Evolutionary conservation across 2,329 filamentous ascomycete species (phyloP).

Genomic region (Xylaria sp.): DNA sequence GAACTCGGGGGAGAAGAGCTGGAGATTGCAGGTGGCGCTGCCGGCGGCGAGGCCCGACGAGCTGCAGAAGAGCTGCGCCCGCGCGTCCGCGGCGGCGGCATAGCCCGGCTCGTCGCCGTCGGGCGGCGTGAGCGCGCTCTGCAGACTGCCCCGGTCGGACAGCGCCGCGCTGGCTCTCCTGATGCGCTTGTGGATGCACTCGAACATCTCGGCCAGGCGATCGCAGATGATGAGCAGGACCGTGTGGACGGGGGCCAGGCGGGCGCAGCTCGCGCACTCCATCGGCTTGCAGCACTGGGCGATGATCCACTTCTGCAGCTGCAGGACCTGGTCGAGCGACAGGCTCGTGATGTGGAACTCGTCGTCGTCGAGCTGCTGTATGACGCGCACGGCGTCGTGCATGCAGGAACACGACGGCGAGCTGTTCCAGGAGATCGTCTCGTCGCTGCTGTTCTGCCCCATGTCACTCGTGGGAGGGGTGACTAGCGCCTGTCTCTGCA

Average conservation of each 20-base stretch:
- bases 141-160: not conserved
- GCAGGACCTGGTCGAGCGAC: conserved; percentile 34
- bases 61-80: conserved; percentile 33
- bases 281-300: conserved; percentile 34
- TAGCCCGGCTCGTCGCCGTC: conserved; percentile 24
- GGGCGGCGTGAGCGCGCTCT: not conserved
- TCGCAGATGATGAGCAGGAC: conserved; percentile 37
- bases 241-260: conserved; percentile 18
- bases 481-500: not conserved
- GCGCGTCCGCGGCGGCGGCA: conserved; percentile 37
- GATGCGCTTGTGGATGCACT: conserved; percentile 30
- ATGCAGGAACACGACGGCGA: conserved; percentile 28
- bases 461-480: not conserved
- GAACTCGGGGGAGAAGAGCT: conserved; percentile 33
- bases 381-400: conserved; percentile 26
- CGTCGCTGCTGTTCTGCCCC: not conserved
- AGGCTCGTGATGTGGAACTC: conserved; percentile 32
- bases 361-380: conserved; percentile 38
- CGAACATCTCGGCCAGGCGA: conserved; percentile 34
- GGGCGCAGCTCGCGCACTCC: conserved; percentile 27
- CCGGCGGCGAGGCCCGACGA: conserved; percentile 8
- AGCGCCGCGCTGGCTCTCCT: conserved; percentile 7
- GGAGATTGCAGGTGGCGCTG: conserved; percentile 26
- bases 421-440: not conserved
- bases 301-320: conserved; percentile 37